phyloP scores from a whole-genome alignment of 2,329 filamentous ascomycete species.

The Calonectria multiphialidica region DNA sequence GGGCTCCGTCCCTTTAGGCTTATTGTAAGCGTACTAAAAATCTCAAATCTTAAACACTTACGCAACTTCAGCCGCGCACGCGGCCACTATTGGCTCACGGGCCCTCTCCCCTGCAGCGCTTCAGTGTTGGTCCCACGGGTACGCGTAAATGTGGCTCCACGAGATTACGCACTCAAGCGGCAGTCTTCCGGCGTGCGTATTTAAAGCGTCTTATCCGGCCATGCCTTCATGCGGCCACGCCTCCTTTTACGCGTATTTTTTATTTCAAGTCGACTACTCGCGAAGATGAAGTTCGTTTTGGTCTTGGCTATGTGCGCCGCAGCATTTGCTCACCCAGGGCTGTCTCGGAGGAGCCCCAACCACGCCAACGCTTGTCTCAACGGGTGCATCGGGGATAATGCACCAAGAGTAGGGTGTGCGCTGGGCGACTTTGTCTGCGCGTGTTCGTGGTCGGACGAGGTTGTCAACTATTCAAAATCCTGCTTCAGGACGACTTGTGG shows the following conservation, averaged over 20 bases:
- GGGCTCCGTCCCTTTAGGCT: neutral
- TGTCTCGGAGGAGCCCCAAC: neutral
- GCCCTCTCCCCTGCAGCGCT: neutral
- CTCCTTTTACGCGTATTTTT: neutral
- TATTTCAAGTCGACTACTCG: neutral
- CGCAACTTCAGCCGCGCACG: neutral
- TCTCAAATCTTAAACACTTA: neutral
- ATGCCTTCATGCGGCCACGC: neutral
- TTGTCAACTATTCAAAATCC: neutral
- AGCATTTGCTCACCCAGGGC: neutral
- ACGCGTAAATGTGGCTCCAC: conserved; percentile 1
- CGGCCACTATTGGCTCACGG: neutral
- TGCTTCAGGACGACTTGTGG: neutral
- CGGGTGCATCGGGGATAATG: neutral
- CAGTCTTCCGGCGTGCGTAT: neutral
- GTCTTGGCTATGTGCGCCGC: neutral
- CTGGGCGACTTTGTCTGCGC: neutral
- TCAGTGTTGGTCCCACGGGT: neutral
- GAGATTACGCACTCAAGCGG: neutral
- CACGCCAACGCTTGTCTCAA: neutral
- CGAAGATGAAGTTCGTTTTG: neutral
- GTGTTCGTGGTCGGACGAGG: neutral
- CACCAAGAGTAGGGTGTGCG: neutral
- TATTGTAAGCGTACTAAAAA: neutral
- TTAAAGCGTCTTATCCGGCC: neutral